Evolutionary conservation across 768 basidiomycete species (phyloP).

Genomic region (Mycena filopes): DNA sequence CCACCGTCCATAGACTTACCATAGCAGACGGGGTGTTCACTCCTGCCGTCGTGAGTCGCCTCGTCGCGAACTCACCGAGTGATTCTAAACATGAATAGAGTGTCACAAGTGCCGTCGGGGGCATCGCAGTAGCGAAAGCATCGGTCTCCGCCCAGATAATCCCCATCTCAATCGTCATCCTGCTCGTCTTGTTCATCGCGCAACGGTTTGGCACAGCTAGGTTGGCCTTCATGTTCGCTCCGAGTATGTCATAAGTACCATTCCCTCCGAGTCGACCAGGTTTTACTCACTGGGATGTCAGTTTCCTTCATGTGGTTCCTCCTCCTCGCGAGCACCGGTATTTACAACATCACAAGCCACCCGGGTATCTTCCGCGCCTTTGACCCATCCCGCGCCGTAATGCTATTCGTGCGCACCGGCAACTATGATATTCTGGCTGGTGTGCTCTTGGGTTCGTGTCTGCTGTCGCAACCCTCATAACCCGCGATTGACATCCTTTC

Average conservation of each 20-base stretch:
- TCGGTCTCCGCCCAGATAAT: slow-evolving; percentile 57
- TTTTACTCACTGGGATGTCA: slow-evolving; percentile 32
- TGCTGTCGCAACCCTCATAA: too few relatives aligned
- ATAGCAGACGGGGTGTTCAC: slow-evolving; percentile 78
- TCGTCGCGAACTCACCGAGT: too few relatives aligned
- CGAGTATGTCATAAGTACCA: slow-evolving; percentile 53
- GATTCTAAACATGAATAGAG: slow-evolving; percentile 34
- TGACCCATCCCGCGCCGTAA: slow-evolving; percentile 72
- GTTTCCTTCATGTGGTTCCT: slow-evolving; percentile 69
- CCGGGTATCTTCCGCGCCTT: slow-evolving; percentile 74
- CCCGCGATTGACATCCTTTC: too few relatives aligned
- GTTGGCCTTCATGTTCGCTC: slow-evolving; percentile 65
- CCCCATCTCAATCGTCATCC: slow-evolving; percentile 70
- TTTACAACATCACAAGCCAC: slow-evolving; percentile 27
- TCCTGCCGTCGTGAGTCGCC: slow-evolving; percentile 61
- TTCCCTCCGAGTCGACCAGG: too few relatives aligned
- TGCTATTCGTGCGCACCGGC: slow-evolving; percentile 73
- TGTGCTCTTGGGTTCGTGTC: too few relatives aligned
- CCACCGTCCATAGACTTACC: slow-evolving; percentile 55
- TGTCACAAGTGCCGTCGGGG: slow-evolving; percentile 73
- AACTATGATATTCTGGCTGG: slow-evolving; percentile 72
- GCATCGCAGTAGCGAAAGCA: slow-evolving; percentile 72
- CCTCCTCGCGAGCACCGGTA: slow-evolving; percentile 56
- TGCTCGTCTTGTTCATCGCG: slow-evolving; percentile 64
- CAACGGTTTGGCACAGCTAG: slow-evolving; percentile 70